Evolutionary conservation across 441 rosid genomes (phyloP), one percentile per base, ranked within the genome.

Genomic region (Gossypium aridum): DNA sequence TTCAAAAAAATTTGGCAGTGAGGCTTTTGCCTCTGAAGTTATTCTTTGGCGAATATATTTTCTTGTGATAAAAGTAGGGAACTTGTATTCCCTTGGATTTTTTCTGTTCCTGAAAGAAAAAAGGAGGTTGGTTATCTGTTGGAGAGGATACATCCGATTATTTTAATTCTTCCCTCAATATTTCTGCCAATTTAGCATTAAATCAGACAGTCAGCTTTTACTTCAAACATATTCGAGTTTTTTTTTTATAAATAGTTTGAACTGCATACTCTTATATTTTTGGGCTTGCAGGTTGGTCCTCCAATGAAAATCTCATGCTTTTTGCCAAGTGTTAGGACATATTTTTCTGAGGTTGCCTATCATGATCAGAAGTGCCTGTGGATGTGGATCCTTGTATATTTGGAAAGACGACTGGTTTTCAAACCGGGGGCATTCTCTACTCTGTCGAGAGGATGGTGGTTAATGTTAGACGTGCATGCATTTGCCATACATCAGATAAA

Each of bases 331-430:
- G 53, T 47, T 39, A 64, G 74, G 79, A 67, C 51, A 65, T 47
- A 47, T 31, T 68, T 31, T 20, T 74, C 67, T 26, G 65, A 65
- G 79, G 78, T 49, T 20, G 72, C 74, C 71, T 80, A 14, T 56
- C 34, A 37, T 74, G 72, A 75, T 76, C 70, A 22, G 72, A 53
- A 45, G 20, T 34, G 75, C 51, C 66, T 39, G 57, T 63, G 73
- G 75, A 72, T 71, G 57, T 63, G 75, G 75, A 72, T 73, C 80
- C 75, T 84, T 83, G 82, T 80, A 77, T 64, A 83, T 76, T 81
- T 75, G 80, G 45, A 75, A 76, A 79, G 62, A 59, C 43, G 56
- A 63, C 72, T 20, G 43, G 72, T 65, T 66, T 80, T 39, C 75
- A 75, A 74, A 73, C 80, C 49, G 13, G 79, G 72, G 72, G 69